Base-by-base conservation (phyloP, 352 stramenopile species). In the Globisporangium nagaii region DNA sequence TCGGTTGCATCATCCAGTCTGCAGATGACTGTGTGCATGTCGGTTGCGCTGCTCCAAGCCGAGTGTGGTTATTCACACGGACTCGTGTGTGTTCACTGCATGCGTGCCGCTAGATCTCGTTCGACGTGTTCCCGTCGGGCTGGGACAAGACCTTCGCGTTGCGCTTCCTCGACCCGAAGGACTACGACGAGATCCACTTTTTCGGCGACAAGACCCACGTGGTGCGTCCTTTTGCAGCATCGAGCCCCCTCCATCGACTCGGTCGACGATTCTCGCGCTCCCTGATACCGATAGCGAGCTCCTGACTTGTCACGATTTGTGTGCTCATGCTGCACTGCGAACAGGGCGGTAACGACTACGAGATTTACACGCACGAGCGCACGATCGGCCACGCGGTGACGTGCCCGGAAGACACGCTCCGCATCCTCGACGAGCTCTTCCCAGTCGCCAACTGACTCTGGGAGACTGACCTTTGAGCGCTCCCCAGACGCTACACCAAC, bases 71-170 rank as follows among this genome's bases (percentile, higher is more conserved):
- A n/a, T n/a, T n/a, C n/a, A n/a, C n/a, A n/a, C n/a, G n/a, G n/a
- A n/a, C n/a, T n/a, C n/a, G n/a, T n/a, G n/a, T n/a, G n/a, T n/a
- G n/a, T n/a, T n/a, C n/a, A n/a, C n/a, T 97, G 17, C 2, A 44
- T 43, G 0, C 27, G n/a, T 34, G 28, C 25, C 22, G n/a, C 7
- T 49, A 78, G 85, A 99, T 99, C 69, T 98, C 92, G 13, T 99
- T 99, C 68, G 97, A 99, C 75, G 82, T 98, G 27, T 99, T 99
- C 75, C 97, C 96, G 1, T 55, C 82, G 54, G 96, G 97, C 27
- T 99, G 97, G 97, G 96, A 99, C 79, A 99, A 99, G 85, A 99
- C 97, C 1, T 99, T 98, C 70, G 98, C 95, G 72, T 85, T 99
- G 45, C 84, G 90, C 49, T 98, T 96, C 76, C 65, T 97, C 32